Evolutionary conservation across 2,329 filamentous ascomycete genomes (phyloP).

Genomic region (Ophiostoma perfectum): DNA sequence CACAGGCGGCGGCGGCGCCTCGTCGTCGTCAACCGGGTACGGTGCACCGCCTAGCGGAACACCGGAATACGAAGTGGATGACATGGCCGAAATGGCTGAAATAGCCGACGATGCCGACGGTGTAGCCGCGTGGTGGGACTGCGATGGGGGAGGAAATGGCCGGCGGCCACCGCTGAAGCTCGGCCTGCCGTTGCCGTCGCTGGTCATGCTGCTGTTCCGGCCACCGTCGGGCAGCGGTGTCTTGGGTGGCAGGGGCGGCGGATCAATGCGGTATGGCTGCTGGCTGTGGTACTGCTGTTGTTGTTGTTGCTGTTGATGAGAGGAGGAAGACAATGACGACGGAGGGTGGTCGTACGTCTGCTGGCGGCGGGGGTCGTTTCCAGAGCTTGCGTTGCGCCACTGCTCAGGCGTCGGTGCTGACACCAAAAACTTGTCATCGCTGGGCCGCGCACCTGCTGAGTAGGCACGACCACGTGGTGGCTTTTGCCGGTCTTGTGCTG

Average conservation of each 20-base stretch:
- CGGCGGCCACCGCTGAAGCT: constrained; percentile 13
- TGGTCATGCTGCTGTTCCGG: constrained; percentile 28
- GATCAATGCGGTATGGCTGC: constrained; percentile 46
- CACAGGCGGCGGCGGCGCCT: constrained; percentile 76
- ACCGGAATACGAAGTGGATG: constrained; percentile 73
- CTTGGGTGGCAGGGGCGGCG: constrained; percentile 72
- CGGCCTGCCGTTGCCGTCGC: constrained; percentile 24
- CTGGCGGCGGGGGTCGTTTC: constrained; percentile 6
- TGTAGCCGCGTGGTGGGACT: constrained; percentile 54
- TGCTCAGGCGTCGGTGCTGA: constrained; percentile 54
- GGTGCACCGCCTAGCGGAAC: constrained; percentile 54
- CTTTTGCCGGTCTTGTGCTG: not conserved
- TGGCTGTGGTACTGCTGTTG: constrained; percentile 34
- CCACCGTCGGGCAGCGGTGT: constrained; percentile 59
- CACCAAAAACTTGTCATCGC: constrained; percentile 50
- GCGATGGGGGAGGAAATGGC: not conserved
- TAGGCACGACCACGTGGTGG: not conserved
- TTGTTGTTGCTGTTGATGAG: constrained; percentile 41
- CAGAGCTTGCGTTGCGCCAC: constrained; percentile 45
- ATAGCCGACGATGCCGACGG: constrained; percentile 58
- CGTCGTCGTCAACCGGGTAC: constrained; percentile 74
- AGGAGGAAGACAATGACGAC: constrained; percentile 34
- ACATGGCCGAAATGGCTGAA: constrained; percentile 59
- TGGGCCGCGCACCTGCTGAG: constrained; percentile 29
- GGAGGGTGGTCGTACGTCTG: constrained; percentile 13